These are phyloP conservation scores for Tolypocladium guangdongense DNA, from an alignment of 2,329 filamentous ascomycete genomes.

Conservation along the genomic window DNA sequence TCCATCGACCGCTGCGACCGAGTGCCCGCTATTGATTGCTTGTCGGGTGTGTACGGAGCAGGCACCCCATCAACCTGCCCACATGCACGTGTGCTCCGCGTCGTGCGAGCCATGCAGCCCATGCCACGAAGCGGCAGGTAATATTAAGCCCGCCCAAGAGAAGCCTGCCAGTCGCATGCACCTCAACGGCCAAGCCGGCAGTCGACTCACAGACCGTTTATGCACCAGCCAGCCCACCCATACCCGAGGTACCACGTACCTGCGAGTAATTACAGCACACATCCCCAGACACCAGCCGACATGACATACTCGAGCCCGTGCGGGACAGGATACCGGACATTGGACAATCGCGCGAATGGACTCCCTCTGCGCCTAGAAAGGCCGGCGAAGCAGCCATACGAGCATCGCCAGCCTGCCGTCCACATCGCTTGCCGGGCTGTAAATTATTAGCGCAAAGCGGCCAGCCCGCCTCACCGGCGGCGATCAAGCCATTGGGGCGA, in stretches of 20 bases:
- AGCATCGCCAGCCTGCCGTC: not conserved
- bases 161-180: not conserved
- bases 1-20: not conserved
- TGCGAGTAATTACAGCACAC: not conserved
- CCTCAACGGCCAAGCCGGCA: not conserved
- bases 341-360: not conserved
- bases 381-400: not conserved
- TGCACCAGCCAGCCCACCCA: not conserved
- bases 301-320: too few species aligned
- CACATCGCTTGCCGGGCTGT: not conserved
- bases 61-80: not conserved
- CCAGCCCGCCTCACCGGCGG: not conserved
- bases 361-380: not conserved
- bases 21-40: too few species aligned
- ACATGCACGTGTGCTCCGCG: not conserved
- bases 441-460: not conserved
- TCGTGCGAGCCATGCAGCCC: not conserved
- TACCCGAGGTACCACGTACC: not conserved
- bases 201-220: not conserved
- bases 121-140: not conserved
- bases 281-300: not conserved
- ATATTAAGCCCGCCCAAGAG: not conserved
- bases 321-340: not conserved
- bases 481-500: not conserved
- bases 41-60: not conserved